Evolutionary conservation across 495 filamentous ascomycete genomes (phyloP).

Genomic region (Trichoderma erinaceum): DNA sequence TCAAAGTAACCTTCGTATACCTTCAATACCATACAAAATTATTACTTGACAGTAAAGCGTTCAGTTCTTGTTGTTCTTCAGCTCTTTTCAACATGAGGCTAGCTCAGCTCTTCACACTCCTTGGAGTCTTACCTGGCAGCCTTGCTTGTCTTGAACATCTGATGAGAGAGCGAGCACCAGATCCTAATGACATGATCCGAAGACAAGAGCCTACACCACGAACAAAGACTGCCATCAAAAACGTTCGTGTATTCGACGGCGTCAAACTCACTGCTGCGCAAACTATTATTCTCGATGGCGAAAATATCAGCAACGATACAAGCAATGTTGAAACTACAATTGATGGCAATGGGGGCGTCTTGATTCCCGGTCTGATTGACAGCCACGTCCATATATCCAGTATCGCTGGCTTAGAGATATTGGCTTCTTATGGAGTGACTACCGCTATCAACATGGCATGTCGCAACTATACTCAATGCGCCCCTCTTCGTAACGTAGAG

Average conservation of each 20-base stretch:
- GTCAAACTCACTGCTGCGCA: constrained; percentile 19
- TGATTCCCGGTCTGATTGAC: constrained; percentile 36
- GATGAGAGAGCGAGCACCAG: constrained; percentile 14
- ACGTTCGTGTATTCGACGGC: constrained; percentile 25
- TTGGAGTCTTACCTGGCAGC: not conserved
- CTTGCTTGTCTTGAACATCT: constrained; percentile 9
- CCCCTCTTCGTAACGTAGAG: constrained; percentile 22
- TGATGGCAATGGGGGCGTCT: constrained; percentile 27
- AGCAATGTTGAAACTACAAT: constrained; percentile 20
- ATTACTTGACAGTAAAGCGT: not conserved
- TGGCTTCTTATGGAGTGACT: constrained; percentile 33
- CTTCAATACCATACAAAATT: not conserved
- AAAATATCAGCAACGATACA: constrained; percentile 14
- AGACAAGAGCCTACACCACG: constrained; percentile 16
- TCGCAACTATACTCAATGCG: constrained; percentile 24
- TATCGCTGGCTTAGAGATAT: constrained; percentile 22
- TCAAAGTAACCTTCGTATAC: not conserved
- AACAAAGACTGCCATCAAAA: constrained; percentile 23
- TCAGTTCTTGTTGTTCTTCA: not conserved
- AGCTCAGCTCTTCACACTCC: not conserved
- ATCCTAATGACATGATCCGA: not conserved
- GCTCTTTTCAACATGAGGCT: not conserved
- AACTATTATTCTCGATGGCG: constrained; percentile 11
- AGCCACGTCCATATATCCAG: constrained; percentile 26
- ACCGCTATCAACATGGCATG: constrained; percentile 34